These are phyloP conservation scores for Sarocladium oryzae DNA, from an alignment of 2,329 filamentous ascomycete species.

Conservation along the genomic window DNA sequence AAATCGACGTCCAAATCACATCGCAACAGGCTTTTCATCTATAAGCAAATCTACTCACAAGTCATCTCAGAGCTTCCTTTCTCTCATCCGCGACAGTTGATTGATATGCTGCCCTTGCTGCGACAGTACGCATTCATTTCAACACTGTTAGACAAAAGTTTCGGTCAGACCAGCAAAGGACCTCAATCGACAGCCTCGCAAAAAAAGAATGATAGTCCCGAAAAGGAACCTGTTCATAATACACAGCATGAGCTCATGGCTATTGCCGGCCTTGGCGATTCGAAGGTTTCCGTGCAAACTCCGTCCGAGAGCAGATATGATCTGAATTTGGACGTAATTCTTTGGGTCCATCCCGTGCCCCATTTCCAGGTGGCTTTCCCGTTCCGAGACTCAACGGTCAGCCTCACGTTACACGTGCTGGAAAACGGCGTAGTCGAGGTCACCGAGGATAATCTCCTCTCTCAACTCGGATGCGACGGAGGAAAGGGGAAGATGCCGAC, in stretches of 20 bases:
- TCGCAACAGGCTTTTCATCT: constrained; percentile 58
- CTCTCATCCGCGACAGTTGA: constrained; percentile 68
- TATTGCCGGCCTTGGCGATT: constrained; percentile 19
- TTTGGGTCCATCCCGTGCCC: constrained; percentile 43
- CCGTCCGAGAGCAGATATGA: constrained; percentile 10
- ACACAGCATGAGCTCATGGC: constrained; percentile 24
- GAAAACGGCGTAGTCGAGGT: constrained; percentile 54
- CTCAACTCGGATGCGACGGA: neutral
- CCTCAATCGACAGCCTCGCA: constrained; percentile 9
- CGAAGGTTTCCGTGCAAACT: neutral
- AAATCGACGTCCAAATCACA: constrained; percentile 32
- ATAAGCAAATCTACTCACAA: constrained; percentile 67
- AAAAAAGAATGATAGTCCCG: constrained; percentile 6
- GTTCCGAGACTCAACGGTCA: constrained; percentile 40
- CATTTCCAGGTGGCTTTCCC: constrained; percentile 49
- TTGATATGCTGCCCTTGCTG: constrained; percentile 65
- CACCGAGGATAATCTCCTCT: constrained; percentile 46
- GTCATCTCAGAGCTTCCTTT: constrained; percentile 65
- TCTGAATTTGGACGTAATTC: constrained; percentile 43
- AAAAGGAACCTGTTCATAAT: constrained; percentile 8
- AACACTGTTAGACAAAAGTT: constrained; percentile 56
- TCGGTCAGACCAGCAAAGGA: constrained; percentile 33
- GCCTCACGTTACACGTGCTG: constrained; percentile 52
- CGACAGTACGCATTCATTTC: constrained; percentile 70
- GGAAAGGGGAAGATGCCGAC: constrained; percentile 29